A percentile compares a stretch with the other conserved stretches of the same genome.
phyloP scores from a whole-genome alignment of 371 early-diverging fungal genomes.

The Dichotomocladium elegans region DNA sequence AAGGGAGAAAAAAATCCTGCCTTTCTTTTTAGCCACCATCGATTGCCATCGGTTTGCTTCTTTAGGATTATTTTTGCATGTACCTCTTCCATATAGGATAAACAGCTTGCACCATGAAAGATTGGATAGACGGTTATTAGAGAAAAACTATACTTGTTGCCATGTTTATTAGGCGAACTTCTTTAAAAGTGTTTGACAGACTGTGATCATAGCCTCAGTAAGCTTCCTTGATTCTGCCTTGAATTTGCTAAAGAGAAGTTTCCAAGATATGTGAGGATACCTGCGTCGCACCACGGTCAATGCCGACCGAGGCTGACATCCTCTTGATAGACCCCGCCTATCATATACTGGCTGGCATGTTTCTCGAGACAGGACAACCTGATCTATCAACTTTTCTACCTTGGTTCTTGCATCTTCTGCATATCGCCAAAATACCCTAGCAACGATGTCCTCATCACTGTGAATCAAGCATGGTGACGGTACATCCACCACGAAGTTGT shows the following conservation, averaged over 20 bases:
- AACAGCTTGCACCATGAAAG: too few relatives aligned
- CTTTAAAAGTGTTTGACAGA: not conserved
- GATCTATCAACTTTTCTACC: not conserved
- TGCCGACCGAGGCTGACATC: not conserved
- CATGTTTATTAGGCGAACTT: too few relatives aligned
- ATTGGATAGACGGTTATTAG: too few relatives aligned
- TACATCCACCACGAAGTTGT: constrained; percentile 4
- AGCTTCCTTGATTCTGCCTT: not conserved
- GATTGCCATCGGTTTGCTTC: too few relatives aligned
- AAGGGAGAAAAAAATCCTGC: too few relatives aligned
- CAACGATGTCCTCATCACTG: not conserved
- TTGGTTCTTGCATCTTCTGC: not conserved
- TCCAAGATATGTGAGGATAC: not conserved
- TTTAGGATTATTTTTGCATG: too few relatives aligned
- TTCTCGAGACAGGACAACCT: not conserved
- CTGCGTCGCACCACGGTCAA: not conserved
- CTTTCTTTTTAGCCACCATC: too few relatives aligned
- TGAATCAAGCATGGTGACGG: constrained; percentile 15
- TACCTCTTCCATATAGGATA: too few relatives aligned
- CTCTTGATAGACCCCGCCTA: not conserved
- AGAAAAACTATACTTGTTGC: too few relatives aligned
- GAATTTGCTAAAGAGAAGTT: not conserved
- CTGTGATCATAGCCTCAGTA: not conserved
- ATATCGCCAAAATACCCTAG: not conserved
- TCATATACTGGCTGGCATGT: not conserved